These are phyloP conservation scores for Trypanosoma congolense DNA, from an alignment of 208 protist species.

Conservation along the genomic window DNA sequence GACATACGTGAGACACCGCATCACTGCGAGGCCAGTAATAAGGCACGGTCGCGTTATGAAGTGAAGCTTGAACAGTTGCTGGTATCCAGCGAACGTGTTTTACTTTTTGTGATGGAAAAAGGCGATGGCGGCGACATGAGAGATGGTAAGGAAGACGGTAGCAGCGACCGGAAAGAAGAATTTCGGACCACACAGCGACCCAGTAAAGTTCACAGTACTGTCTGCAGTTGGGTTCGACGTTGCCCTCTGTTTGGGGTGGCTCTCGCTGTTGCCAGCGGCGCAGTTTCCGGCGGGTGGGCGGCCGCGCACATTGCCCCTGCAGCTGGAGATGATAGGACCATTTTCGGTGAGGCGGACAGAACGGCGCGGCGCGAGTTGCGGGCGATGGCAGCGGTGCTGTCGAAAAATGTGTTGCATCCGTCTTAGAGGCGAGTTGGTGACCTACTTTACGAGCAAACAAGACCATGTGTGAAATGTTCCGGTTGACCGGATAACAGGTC, in stretches of 20 bases:
- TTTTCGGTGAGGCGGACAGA: background rate
- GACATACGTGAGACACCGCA: background rate
- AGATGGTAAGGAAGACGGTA: background rate
- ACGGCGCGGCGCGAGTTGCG: background rate
- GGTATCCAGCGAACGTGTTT: constrained; percentile 16
- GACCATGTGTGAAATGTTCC: no score
- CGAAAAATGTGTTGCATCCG: background rate
- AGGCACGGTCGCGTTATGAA: constrained; percentile 1
- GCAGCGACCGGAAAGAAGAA: background rate
- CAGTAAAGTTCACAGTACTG: background rate
- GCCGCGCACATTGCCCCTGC: constrained; percentile 16
- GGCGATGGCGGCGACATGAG: background rate
- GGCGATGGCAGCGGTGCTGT: background rate
- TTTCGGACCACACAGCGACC: background rate
- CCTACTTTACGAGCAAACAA: no score
- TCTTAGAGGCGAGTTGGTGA: background rate
- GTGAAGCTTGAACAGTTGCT: constrained; percentile 13
- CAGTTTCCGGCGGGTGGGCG: constrained; percentile 26
- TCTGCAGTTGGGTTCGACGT: constrained; percentile 17
- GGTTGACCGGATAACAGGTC: no score
- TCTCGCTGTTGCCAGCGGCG: constrained; percentile 24
- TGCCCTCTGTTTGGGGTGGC: constrained; percentile 43
- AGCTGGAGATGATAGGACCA: constrained; percentile 1
- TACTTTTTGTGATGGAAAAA: constrained; percentile 14
- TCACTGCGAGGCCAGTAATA: background rate